Base-by-base conservation (phyloP, 2,329 filamentous ascomycete genomes). In the Colletotrichum sp. region DNA sequence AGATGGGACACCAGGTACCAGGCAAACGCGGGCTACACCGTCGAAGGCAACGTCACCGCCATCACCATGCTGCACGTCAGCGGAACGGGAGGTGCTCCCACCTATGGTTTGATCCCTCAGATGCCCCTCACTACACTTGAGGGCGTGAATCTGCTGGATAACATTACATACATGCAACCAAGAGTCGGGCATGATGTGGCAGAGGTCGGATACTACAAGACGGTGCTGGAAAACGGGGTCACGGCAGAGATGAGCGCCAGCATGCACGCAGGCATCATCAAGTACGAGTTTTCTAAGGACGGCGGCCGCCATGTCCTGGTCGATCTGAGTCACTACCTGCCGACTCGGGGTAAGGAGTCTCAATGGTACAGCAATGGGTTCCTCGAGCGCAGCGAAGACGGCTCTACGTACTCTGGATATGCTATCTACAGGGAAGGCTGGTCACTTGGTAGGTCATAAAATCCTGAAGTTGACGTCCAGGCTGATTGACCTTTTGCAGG, bases 31-130 rank as follows among this genome's bases (percentile, higher is more conserved):
- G 84, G 84, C 16, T 86, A 83, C 72, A 85, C 83, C 0, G 82
- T 85, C 1, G 78, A 83, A 60, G 87, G 87, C 4, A 84, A 86
- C 18, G 87, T 90, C 66, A 89, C 87, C 0, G 88, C 84, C 4
- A 87, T 90, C 77, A 88, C 86, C 24, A 87, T 90, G 86, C 86
- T 90, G 82, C 89, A 91, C 73, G 89, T 90, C 76, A 87, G 86
- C 69, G 90, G 90, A 1, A 92, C 90, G 0, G 91, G 91, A 16
- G 91, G 91, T 1, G 87, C 87, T 12, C 89, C 91, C 0, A 92
- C 91, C 72, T 92, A 92, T 73, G 91, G 90, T 1, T 84, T 91
- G 6, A 86, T 90, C 43, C 84, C 87, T 1, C 88, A 89, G 75
- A 84, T 90, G 80, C 89, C 87, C 0, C 81, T 90, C 10, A 83